A percentile compares a stretch with the other conserved stretches of the same genome.
These are phyloP conservation scores for Haplographium delicatum DNA, from an alignment of 495 filamentous ascomycete species.

Conservation along the genomic window DNA sequence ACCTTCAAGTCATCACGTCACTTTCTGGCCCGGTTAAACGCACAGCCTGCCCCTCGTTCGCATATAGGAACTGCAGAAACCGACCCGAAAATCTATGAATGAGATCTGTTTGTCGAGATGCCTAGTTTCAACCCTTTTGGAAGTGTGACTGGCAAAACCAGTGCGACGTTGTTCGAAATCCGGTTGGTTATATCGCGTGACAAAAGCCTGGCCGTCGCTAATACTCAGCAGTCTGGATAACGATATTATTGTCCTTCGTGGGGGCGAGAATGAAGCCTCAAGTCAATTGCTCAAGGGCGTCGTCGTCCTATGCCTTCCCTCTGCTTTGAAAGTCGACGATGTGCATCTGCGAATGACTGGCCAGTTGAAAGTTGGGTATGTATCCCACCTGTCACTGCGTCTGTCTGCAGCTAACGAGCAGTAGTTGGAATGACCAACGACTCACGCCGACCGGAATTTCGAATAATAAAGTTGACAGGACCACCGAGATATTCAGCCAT, in stretches of 20 bases:
- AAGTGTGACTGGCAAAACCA: slow-evolving; percentile 35
- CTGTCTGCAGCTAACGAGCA: background rate
- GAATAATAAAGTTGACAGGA: slow-evolving; percentile 42
- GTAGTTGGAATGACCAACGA: slow-evolving; percentile 44
- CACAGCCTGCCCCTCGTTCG: too few species aligned
- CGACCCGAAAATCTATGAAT: too few species aligned
- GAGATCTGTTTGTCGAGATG: slow-evolving; percentile 34
- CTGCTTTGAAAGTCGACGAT: slow-evolving; percentile 64
- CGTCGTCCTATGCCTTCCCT: slow-evolving; percentile 67
- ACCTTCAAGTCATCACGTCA: too few species aligned
- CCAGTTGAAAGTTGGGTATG: slow-evolving; percentile 63
- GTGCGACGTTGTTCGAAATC: slow-evolving; percentile 47
- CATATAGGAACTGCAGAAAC: too few species aligned
- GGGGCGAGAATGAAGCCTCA: slow-evolving; percentile 66
- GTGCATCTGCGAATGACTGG: slow-evolving; percentile 69
- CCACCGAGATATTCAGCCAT: slow-evolving; percentile 37
- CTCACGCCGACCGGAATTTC: slow-evolving; percentile 44
- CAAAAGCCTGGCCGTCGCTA: background rate
- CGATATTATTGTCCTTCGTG: slow-evolving; percentile 74
- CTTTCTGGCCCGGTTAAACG: too few species aligned
- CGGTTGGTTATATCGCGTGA: slow-evolving; percentile 34
- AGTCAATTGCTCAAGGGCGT: slow-evolving; percentile 70
- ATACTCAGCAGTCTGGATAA: slow-evolving; percentile 58
- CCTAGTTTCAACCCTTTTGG: slow-evolving; percentile 46
- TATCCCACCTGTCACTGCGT: background rate